Evolutionary conservation across 2,329 filamentous ascomycete species (phyloP).

Genomic region (Aspergillus sp.): DNA sequence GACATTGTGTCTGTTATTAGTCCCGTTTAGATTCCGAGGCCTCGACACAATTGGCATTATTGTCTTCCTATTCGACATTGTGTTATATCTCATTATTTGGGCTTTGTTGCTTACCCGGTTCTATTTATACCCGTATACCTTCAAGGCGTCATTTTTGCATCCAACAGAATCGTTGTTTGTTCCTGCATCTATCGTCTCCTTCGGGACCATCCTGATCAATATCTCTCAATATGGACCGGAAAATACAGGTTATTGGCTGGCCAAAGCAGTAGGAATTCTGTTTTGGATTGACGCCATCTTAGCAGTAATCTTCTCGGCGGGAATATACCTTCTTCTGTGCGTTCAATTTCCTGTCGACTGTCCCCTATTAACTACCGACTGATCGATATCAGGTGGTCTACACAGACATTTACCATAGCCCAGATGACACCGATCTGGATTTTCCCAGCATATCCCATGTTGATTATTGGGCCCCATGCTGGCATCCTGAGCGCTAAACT

Average conservation of each 20-base stretch:
- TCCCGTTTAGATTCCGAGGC: constrained; percentile 50
- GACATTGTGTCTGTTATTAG: constrained; percentile 10
- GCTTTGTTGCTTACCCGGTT: constrained; percentile 61
- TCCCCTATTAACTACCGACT: background rate
- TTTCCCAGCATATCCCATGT: constrained; percentile 73
- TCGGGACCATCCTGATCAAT: constrained; percentile 70
- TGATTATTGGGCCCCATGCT: constrained; percentile 68
- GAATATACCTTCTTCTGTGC: constrained; percentile 65
- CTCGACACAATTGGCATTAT: constrained; percentile 51
- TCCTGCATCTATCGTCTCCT: constrained; percentile 58
- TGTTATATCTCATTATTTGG: constrained; percentile 56
- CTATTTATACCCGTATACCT: constrained; percentile 59
- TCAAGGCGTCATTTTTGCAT: constrained; percentile 63
- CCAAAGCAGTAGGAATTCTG: constrained; percentile 52
- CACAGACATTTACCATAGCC: constrained; percentile 62
- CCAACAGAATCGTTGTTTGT: constrained; percentile 72
- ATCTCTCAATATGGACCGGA: constrained; percentile 66
- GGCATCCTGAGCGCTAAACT: constrained; percentile 47
- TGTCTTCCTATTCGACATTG: constrained; percentile 56
- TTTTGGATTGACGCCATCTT: constrained; percentile 68
- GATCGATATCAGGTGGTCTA: constrained; percentile 47
- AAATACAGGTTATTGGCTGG: constrained; percentile 55
- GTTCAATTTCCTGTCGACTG: background rate
- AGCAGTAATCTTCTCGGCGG: constrained; percentile 59
- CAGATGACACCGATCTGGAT: constrained; percentile 86